Evolutionary conservation across 2,329 filamentous ascomycete species (phyloP).

Genomic region (Alternaria infectoria): DNA sequence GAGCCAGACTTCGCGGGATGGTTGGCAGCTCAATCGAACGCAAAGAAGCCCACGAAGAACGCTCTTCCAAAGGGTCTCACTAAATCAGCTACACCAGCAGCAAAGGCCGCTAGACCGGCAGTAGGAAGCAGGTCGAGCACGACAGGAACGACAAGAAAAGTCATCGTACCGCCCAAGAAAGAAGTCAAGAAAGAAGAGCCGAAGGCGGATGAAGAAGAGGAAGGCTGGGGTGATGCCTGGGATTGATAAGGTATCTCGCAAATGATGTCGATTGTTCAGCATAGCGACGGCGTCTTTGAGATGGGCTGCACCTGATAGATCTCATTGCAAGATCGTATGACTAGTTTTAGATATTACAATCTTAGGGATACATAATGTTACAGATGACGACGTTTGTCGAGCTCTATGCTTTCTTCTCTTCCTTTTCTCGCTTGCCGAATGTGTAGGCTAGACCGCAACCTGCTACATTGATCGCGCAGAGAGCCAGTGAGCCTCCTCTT

Average conservation of each 20-base stretch:
- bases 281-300: slow-evolving; percentile 17
- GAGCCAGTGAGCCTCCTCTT: slow-evolving; percentile 59
- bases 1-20: slow-evolving; percentile 97
- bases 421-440: slow-evolving; percentile 54
- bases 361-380: slow-evolving; percentile 9
- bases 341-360: background rate
- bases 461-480: slow-evolving; percentile 59
- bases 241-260: slow-evolving; percentile 15
- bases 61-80: slow-evolving; percentile 81
- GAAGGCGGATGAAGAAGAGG: slow-evolving; percentile 51
- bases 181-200: slow-evolving; percentile 41
- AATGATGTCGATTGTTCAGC: slow-evolving; percentile 7
- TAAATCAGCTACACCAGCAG: slow-evolving; percentile 58
- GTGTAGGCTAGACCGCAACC: slow-evolving; percentile 60
- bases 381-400: background rate
- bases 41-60: slow-evolving; percentile 70
- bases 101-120: slow-evolving; percentile 42
- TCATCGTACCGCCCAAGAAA: slow-evolving; percentile 36
- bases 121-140: slow-evolving; percentile 40
- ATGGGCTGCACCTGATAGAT: slow-evolving; percentile 1
- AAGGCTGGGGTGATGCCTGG: slow-evolving; percentile 50
- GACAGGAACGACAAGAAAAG: slow-evolving; percentile 40
- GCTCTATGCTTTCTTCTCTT: slow-evolving; percentile 26
- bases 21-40: slow-evolving; percentile 82
- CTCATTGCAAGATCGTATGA: background rate